These are phyloP conservation scores for Aspergillus sp. DNA, from an alignment of 2,329 filamentous ascomycete genomes.

Conservation along the genomic window DNA sequence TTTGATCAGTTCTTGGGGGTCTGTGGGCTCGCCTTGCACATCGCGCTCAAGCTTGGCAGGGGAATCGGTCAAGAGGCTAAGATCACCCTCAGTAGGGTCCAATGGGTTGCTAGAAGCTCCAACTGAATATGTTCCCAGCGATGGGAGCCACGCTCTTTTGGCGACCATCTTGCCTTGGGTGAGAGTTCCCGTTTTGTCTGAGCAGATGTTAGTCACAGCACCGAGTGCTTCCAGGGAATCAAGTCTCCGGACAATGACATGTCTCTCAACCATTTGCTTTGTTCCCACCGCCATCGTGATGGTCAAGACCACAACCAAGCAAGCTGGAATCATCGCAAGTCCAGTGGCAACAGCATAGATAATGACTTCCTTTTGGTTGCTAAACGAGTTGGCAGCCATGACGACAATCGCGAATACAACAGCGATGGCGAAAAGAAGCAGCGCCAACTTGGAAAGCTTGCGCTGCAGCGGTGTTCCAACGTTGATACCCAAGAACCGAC, in stretches of 20 bases:
- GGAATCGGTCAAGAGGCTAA: conserved; percentile 40
- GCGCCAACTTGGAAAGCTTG: conserved; percentile 66
- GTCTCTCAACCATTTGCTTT: conserved; percentile 56
- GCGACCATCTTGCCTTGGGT: conserved; percentile 66
- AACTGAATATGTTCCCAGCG: conserved; percentile 58
- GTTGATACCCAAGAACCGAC: conserved; percentile 65
- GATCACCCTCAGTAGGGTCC: conserved; percentile 54
- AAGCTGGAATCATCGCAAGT: conserved; percentile 62
- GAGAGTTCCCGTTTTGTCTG: conserved; percentile 61
- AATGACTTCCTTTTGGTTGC: conserved; percentile 58
- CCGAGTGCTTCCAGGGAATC: conserved; percentile 61
- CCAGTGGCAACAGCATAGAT: conserved; percentile 63
- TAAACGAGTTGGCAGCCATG: conserved; percentile 62
- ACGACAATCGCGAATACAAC: conserved; percentile 70
- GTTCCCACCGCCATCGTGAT: conserved; percentile 66
- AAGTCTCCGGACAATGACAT: conserved; percentile 60
- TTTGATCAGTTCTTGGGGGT: conserved; percentile 37
- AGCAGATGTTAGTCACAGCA: conserved; percentile 60
- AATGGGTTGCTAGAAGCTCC: conserved; percentile 56
- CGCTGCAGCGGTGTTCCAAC: conserved; percentile 69
- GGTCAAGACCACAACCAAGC: conserved; percentile 64
- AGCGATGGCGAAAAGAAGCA: conserved; percentile 65
- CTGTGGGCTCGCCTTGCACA: conserved; percentile 25
- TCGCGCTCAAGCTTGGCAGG: conserved; percentile 33
- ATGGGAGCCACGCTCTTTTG: conserved; percentile 59